Base-by-base conservation (phyloP, 2,329 filamentous ascomycete genomes). In the Xylaria sp. region DNA sequence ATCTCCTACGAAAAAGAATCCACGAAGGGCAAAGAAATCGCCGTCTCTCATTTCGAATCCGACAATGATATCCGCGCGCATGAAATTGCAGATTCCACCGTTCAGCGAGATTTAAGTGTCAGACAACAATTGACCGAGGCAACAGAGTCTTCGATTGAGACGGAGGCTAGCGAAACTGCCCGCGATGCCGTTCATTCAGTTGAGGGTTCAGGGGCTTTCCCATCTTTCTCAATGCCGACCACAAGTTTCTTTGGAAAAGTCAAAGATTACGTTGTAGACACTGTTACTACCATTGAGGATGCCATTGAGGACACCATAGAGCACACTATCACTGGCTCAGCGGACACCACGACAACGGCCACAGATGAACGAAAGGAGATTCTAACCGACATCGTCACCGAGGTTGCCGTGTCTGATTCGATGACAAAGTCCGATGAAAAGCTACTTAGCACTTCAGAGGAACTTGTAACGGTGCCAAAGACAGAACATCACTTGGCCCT, bases 251-350 rank as follows among this genome's bases (percentile, higher is more conserved):
- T 35, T 10, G 54, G 57, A 19, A 64, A 62, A 54, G 52, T 53
- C 49, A 49, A 61, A 60, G 59, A 59, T 23, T 61, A 67, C 39
- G 60, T 61, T 7, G 51, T 42, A 11, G 60, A 63, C 39, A 23
- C 57, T 11, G 59, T 34, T 54, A 37, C 54, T 23, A 51, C 52
- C 34, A 51, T 51, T 8, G 64, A 67, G 54, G 63, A 62, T 37
- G 58, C 67, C 8, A 69, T 70, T 59, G 68, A 69, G 56, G 64
- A 65, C 34, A 63, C 65, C 23, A 60, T 64, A 64, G 47, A 66
- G 70, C 59, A 70, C 71, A 60, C 64, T 57, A 13, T 63, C 66
- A 44, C 63, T 30, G 23, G 23, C 23, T 30, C 23, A 30, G 23
- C 4, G 23, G 4, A 30, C 23, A 30, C 23, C 23, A 30, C 23